Evolutionary conservation across 1,284 basidiomycete genomes (phyloP), one percentile per base, ranked within the genome.

Genomic region (Pterula multifida): DNA sequence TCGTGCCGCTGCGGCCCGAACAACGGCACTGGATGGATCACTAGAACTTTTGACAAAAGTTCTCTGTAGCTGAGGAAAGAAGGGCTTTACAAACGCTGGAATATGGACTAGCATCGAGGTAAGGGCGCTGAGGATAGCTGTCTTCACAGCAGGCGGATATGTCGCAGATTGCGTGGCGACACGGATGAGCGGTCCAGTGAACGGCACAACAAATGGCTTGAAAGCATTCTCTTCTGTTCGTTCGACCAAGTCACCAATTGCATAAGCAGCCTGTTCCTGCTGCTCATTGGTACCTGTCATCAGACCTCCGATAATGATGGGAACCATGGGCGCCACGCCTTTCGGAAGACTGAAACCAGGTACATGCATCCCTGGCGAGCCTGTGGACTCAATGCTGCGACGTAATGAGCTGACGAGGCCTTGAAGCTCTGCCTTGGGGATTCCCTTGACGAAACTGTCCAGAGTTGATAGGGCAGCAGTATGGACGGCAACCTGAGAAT

Each of bases 41-140:
- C 84, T 78, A 0, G 89, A 78, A 35, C 91, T 90, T 68, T 98
- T 98, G 66, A 97, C 87, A 62, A 98, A 98, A 0, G 93, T 97
- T 36, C 95, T 79, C 63, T 98, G 95, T 32, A 98, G 70, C 63
- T 98, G 95, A 1, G 95, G 96, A 75, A 97, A 97, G 83, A 98
- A 98, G 0, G 95, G 94, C 63, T 92, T 92, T 56, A 97, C 91
- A 56, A 96, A 90, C 19, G 76, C 71, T 0, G 95, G 93, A 19
- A 98, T 89, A 48, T 78, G 75, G 56, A 84, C 78, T 26, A 96
- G 72, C 75, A 96, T 87, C 9, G 82, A 79, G 0, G 81, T 80
- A 36, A 96, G 75, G 1, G 92, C 88, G 28, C 76, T 78, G 23
- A 95, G 74, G 53, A 96, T 94, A 9, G 85, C 91, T 11, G 80